Evolutionary conservation across 306 rosid species (phyloP).

Genomic region (Arachis hypogaea): DNA sequence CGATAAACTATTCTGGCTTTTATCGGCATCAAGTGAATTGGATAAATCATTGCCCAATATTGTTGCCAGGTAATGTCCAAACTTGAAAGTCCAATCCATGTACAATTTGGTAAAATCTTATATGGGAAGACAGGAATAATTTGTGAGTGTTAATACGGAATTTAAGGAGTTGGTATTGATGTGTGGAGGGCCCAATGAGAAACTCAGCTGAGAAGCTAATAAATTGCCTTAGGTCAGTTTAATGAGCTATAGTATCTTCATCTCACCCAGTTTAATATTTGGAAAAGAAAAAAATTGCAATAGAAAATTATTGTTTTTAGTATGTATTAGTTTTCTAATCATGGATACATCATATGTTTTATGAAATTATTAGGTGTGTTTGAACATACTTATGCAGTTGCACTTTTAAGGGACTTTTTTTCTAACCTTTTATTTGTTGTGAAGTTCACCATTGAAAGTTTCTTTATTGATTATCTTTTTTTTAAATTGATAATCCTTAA

Average conservation of each 20-base stretch:
- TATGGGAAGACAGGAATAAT: slow-evolving; percentile 74
- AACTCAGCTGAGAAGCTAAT: slow-evolving; percentile 69
- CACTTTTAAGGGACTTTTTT: not conserved
- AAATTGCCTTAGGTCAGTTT: slow-evolving; percentile 69
- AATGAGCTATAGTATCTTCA: not conserved
- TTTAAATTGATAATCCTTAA: slow-evolving; percentile 13
- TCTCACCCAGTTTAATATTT: slow-evolving; percentile 21
- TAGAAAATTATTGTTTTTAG: not conserved
- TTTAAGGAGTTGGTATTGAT: slow-evolving; percentile 73
- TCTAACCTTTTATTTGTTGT: not conserved
- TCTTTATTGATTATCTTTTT: not conserved
- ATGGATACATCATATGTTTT: not conserved
- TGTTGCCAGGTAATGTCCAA: slow-evolving; percentile 76
- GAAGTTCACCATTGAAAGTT: slow-evolving; percentile 2
- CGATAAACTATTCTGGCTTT: slow-evolving; percentile 14
- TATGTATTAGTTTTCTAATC: not conserved
- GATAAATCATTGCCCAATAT: slow-evolving; percentile 28
- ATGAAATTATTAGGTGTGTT: slow-evolving; percentile 24
- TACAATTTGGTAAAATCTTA: slow-evolving; percentile 54
- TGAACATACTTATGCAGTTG: slow-evolving; percentile 10
- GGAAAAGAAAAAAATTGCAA: slow-evolving; percentile 1
- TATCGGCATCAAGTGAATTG: slow-evolving; percentile 17
- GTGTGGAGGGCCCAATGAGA: slow-evolving; percentile 94
- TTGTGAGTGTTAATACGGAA: slow-evolving; percentile 73
- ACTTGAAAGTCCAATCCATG: slow-evolving; percentile 70